Base-by-base conservation (phyloP, 352 stramenopile species). In the Plasmopara viticola region DNA sequence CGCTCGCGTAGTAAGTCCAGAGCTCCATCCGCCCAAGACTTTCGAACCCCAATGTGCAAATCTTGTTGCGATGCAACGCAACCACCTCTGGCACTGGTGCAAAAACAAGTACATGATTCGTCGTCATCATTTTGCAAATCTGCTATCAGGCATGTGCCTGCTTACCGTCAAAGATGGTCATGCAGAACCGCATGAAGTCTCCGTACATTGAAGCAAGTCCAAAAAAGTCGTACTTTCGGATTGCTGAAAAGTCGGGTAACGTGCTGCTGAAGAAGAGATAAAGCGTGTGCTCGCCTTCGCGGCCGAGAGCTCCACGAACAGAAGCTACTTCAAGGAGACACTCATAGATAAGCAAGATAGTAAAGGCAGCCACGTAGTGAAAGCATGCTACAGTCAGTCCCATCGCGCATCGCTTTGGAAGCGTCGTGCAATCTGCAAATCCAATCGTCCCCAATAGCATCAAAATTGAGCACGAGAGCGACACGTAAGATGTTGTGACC, bases 101-200 rank as follows among this genome's bases (percentile, higher is more conserved):
- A 33, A 40, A 31, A 3, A 41, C 20, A 50, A 49, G 33, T 29
- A 58, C 9, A 35, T 18, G 60, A 17, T n/a, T 14, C 6, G 5
- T 41, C 6, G 7, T 17, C 13, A 15, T 41, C 37, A 41, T 18
- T 18, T 9, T 17, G n/a, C n/a, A n/a, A 14, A 18, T 8, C 4
- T 17, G 5, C 13, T 25, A 25, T 25, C 20, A 25, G 20, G 20
- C 37, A 41, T 9, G 10, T 12, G 25, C 17, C 5, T 12, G 17
- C 56, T 56, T 64, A 91, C 81, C 81, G 56, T 93, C 82, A 56
- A 90, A 93, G 47, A 93, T 74, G 20, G 79, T 93, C 74, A 90
- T 87, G 60, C 78, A 86, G 37, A 86, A 51, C 55, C 74, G 70
- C 66, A 90, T 79, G 30, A 86, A 84, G 9, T 80, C 64, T 3